phyloP scores from a whole-genome alignment of 2,329 filamentous ascomycete species.

The Penicillium griseofulvum region DNA sequence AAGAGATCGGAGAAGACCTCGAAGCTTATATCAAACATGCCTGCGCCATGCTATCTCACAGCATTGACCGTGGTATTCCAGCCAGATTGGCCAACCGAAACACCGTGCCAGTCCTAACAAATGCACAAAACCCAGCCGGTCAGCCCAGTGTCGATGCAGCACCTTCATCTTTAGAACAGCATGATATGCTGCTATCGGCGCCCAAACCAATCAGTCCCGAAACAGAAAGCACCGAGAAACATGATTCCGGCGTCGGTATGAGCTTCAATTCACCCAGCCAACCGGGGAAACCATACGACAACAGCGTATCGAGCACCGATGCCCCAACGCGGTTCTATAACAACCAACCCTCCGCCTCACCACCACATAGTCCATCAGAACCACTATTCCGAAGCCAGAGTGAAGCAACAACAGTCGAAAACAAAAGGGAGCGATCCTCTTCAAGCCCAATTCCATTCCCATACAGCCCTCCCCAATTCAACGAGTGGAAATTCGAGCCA shows the following conservation, averaged over 20 bases:
- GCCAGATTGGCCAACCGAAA: constrained; percentile 12
- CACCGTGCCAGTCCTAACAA: not conserved
- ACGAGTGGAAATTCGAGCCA: constrained; percentile 3
- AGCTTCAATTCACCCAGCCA: not conserved
- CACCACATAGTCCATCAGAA: not conserved
- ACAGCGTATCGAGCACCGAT: constrained; percentile 1
- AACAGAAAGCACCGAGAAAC: constrained; percentile 2
- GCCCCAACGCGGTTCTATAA: constrained; percentile 19
- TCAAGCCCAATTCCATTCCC: constrained; percentile 15
- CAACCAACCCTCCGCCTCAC: constrained; percentile 5
- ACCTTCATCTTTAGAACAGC: constrained; percentile 2
- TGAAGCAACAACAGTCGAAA: constrained; percentile 4
- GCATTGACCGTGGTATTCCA: constrained; percentile 27
- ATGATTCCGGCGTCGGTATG: constrained; percentile 16
- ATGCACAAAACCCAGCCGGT: not conserved
- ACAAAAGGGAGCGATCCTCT: constrained; percentile 7
- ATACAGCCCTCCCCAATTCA: constrained; percentile 19
- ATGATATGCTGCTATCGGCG: constrained; percentile 4
- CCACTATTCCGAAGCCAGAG: constrained; percentile 9
- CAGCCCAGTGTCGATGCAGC: not conserved
- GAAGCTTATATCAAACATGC: constrained; percentile 37
- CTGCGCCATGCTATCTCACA: constrained; percentile 35
- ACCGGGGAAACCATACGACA: not conserved
- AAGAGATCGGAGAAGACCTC: constrained; percentile 31
- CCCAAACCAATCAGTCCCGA: constrained; percentile 3